Conservation (phyloP, 2,329 filamentous ascomycete species). For the Emydomyces testavorans region DNA sequence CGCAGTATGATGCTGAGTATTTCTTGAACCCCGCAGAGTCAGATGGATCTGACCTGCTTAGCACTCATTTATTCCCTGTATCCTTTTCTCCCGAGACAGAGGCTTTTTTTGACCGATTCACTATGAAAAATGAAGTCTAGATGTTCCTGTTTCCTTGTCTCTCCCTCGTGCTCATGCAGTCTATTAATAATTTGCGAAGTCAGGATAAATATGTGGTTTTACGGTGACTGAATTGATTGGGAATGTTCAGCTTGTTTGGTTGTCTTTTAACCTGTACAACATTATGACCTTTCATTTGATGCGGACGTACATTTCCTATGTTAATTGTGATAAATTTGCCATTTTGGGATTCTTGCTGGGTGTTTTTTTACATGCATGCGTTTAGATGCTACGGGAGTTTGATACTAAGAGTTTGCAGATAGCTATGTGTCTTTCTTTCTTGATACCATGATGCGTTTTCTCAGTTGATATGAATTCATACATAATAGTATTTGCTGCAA, state of each 20-base stretch:
- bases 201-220: too few relatives aligned
- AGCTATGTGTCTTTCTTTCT: too few relatives aligned
- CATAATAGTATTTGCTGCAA: too few relatives aligned
- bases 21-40: slow-evolving; percentile 24
- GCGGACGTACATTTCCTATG: background rate
- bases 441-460: too few relatives aligned
- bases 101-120: slow-evolving; percentile 14
- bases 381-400: too few relatives aligned
- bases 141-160: background rate
- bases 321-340: background rate
- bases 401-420: too few relatives aligned
- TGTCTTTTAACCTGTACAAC: slow-evolving; percentile 10
- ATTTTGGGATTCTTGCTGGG: background rate
- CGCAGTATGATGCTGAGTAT: slow-evolving; percentile 28
- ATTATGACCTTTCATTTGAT: slow-evolving; percentile 6
- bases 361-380: too few relatives aligned
- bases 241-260: too few relatives aligned
- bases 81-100: slow-evolving; percentile 14
- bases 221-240: too few relatives aligned
- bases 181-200: too few relatives aligned
- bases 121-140: slow-evolving; percentile 4
- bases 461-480: too few relatives aligned
- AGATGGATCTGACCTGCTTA: slow-evolving; percentile 9
- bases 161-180: background rate
- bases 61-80: slow-evolving; percentile 11